Conservation (phyloP, 176 grass and related monocot species). For the Oropetium thomaeum region DNA sequence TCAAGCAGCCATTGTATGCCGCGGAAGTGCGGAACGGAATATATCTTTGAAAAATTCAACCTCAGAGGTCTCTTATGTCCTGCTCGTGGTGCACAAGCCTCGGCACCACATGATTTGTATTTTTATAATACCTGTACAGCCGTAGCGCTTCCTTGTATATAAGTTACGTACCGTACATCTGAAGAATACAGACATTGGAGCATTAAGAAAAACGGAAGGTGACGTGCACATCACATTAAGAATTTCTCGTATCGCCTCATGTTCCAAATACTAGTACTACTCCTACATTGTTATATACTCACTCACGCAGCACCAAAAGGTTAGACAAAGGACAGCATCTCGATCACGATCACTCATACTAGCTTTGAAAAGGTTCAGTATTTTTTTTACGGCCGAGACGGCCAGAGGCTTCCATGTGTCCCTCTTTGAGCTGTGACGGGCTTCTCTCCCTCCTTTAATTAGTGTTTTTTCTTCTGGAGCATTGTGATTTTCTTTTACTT, state of each 20-base stretch:
- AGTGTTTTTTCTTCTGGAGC: not conserved
- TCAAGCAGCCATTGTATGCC: too few relatives aligned
- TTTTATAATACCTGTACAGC: not conserved
- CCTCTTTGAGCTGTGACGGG: not conserved
- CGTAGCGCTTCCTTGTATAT: not conserved
- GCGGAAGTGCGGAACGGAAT: too few relatives aligned
- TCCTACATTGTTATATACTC: too few relatives aligned
- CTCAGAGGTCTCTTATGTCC: not conserved
- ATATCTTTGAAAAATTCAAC: not conserved
- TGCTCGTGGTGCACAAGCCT: not conserved
- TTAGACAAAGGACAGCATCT: slow-evolving; percentile 29
- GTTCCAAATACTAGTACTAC: not conserved
- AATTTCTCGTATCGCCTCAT: not conserved
- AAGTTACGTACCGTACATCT: not conserved
- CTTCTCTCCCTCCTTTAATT: not conserved
- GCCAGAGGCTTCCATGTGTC: slow-evolving; percentile 25
- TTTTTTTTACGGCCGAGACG: slow-evolving; percentile 1
- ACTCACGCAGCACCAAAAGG: slow-evolving; percentile 14
- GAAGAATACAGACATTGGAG: not conserved
- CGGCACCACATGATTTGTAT: not conserved
- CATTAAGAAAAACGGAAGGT: not conserved
- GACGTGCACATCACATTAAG: not conserved
- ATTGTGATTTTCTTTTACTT: not conserved
- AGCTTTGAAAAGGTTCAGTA: not conserved
- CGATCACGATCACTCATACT: too few relatives aligned